Evolutionary conservation across 78 protist species (phyloP), one percentile per base, ranked within the genome.

Genomic region (Dictyostelium citrinum): DNA sequence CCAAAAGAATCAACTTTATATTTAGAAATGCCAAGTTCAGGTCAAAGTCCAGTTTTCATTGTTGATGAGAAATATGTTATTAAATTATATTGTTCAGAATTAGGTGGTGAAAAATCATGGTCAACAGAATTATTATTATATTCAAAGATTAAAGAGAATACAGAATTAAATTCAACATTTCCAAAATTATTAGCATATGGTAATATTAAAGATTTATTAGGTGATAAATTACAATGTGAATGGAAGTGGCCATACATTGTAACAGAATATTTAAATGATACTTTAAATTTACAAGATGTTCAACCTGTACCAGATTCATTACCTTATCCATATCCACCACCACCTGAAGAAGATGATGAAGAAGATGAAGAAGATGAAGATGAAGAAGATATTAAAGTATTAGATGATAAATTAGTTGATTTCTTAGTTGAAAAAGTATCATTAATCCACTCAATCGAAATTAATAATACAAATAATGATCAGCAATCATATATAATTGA

Each of bases 221-320:
- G 33, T 45, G 27, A 29, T 45, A 12, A 24, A n/a, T 22, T 20
- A 24, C 67, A 77, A 7, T 27, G 46, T 70, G 41, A 70, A 70
- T 86, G 92, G 92, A 74, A 58, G 64, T 86, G 92, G 92, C 92
- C 92, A 43, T 86, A 86, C 49, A 76, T 86, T 29, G 68, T 86
- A 27, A 76, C 92, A 4, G 24, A n/a, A 22, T 86, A 60, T 33
- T 16, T 86, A n/a, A 20, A 31, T 5, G 78, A 86, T 33, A 82
- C 31, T 7, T 24, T 58, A 17, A 86, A 77, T 86, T 39, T 86
- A 64, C 82, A 77, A 55, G 83, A 76, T 29, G 84, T 76, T 61
- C 92, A 86, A 86, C 41, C 33, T 20, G 92, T 86, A 39, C 92
- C 92, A 22, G 92, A 86, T 22, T 33, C 43, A 76, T 61, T 86